Percentiles rank a stretch among this genome's conserved stretches.
Conservation (phyloP, 2,329 filamentous ascomycete genomes). For the Fusarium albosuccineum region DNA sequence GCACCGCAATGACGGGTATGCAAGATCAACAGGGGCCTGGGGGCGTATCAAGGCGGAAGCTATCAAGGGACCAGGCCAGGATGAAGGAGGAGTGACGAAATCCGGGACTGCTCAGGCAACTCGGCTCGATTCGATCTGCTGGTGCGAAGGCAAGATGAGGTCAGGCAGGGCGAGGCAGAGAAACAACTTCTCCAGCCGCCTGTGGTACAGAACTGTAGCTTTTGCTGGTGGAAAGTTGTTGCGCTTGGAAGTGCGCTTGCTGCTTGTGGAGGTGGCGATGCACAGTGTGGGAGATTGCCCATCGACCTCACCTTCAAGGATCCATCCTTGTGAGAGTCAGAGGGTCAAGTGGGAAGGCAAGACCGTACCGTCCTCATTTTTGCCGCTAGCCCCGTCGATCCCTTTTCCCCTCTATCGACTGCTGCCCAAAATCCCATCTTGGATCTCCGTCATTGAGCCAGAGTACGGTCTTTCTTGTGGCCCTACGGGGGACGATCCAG, state of each 20-base stretch:
- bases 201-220: constrained; percentile 3
- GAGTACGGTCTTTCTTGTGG: constrained; percentile 13
- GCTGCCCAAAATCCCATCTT: constrained; percentile 37
- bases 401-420: constrained; percentile 19
- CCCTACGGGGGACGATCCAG: not conserved
- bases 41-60: constrained; percentile 12
- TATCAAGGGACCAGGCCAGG: constrained; percentile 19
- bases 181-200: constrained; percentile 9
- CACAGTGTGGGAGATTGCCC: constrained; percentile 41
- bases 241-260: not conserved
- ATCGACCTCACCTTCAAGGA: not conserved
- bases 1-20: constrained; percentile 19
- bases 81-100: constrained; percentile 35
- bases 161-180: constrained; percentile 11
- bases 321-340: not conserved
- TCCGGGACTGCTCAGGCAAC: constrained; percentile 14
- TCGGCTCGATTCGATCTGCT: not conserved
- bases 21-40: constrained; percentile 25
- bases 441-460: constrained; percentile 27
- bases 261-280: constrained; percentile 45
- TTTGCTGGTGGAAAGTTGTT: constrained; percentile 14
- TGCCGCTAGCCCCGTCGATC: constrained; percentile 35
- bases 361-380: constrained; percentile 12
- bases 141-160: constrained; percentile 6
- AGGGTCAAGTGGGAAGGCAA: constrained; percentile 30